These are phyloP conservation scores for Camellia granthamiana DNA, from an alignment of 148 eudicot species.

Conservation along the genomic window DNA sequence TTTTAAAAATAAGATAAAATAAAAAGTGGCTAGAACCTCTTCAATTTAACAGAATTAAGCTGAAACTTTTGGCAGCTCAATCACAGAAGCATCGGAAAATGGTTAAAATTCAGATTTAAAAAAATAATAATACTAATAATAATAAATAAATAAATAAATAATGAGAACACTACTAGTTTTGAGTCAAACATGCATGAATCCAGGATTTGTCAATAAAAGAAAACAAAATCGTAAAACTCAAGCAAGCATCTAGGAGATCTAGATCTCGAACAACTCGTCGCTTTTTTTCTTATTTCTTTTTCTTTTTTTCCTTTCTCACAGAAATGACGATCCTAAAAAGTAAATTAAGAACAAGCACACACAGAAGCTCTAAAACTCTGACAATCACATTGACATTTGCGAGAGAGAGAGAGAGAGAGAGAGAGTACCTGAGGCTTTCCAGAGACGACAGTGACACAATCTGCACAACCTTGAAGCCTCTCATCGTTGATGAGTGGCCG, in stretches of 20 bases:
- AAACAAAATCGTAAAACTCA: not conserved
- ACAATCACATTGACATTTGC: not conserved
- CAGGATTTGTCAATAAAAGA: not conserved
- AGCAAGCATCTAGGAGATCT: slow-evolving; percentile 13
- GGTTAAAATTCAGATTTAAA: not conserved
- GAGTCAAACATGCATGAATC: slow-evolving; percentile 19
- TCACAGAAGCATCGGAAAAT: not conserved
- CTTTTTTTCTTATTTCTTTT: no score
- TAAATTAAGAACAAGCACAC: not conserved
- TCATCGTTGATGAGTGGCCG: slow-evolving; percentile 93
- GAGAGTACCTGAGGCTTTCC: slow-evolving; percentile 80
- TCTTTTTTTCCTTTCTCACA: no score
- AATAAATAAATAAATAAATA: not conserved
- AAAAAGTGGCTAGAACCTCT: not conserved
- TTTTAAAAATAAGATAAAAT: not conserved
- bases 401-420: not conserved
- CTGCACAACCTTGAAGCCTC: slow-evolving; percentile 82
- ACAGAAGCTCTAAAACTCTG: not conserved
- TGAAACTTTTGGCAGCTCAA: not conserved
- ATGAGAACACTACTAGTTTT: not conserved
- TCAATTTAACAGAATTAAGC: not conserved
- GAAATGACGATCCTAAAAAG: slow-evolving; percentile 1
- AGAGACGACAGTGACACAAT: slow-evolving; percentile 71
- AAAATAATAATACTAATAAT: no score
- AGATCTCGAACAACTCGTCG: slow-evolving; percentile 16